Conservation (phyloP, 2,329 filamentous ascomycete species). For the Ophiocordyceps robertsii region DNA sequence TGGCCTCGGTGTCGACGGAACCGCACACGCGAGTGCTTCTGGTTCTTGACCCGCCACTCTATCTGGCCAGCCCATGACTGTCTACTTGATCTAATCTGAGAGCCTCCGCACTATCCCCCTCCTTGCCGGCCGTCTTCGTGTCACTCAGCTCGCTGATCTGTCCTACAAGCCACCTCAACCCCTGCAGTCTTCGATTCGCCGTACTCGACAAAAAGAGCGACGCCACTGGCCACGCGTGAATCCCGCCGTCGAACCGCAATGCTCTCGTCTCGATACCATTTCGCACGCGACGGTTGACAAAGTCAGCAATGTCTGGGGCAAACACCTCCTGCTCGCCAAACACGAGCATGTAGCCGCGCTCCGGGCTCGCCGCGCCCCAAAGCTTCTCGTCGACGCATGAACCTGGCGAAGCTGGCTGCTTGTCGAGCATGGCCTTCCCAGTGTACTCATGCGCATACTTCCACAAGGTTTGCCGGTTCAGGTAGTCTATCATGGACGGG, state of each 20-base stretch:
- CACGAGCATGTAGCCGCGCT: slow-evolving; percentile 52
- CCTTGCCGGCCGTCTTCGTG: slow-evolving; percentile 6
- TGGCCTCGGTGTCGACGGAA: slow-evolving; percentile 27
- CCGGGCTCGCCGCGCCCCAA: slow-evolving; percentile 56
- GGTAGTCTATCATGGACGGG: slow-evolving; percentile 62
- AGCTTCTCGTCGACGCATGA: slow-evolving; percentile 49
- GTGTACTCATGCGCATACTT: slow-evolving; percentile 57
- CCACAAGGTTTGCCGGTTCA: slow-evolving; percentile 53
- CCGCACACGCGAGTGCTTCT: slow-evolving; percentile 29
- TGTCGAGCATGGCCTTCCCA: slow-evolving; percentile 25
- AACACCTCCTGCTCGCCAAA: slow-evolving; percentile 72
- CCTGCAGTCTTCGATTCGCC: slow-evolving; percentile 34
- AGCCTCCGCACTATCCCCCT: slow-evolving; percentile 11
- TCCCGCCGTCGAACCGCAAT: slow-evolving; percentile 48
- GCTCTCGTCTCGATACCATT: slow-evolving; percentile 40
- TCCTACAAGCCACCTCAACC: slow-evolving; percentile 28
- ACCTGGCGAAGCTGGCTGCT: slow-evolving; percentile 47
- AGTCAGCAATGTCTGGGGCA: slow-evolving; percentile 50
- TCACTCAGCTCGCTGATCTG: slow-evolving; percentile 21
- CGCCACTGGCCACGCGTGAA: slow-evolving; percentile 77
- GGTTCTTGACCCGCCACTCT: slow-evolving; percentile 25
- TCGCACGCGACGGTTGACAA: slow-evolving; percentile 41
- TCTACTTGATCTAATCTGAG: slow-evolving; percentile 57
- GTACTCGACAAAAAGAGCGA: slow-evolving; percentile 40
- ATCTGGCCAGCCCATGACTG: slow-evolving; percentile 17